Evolutionary conservation across 1,139 yeast species (phyloP), one percentile per base, ranked within the genome.

Genomic region (Yamadazyma sp.): DNA sequence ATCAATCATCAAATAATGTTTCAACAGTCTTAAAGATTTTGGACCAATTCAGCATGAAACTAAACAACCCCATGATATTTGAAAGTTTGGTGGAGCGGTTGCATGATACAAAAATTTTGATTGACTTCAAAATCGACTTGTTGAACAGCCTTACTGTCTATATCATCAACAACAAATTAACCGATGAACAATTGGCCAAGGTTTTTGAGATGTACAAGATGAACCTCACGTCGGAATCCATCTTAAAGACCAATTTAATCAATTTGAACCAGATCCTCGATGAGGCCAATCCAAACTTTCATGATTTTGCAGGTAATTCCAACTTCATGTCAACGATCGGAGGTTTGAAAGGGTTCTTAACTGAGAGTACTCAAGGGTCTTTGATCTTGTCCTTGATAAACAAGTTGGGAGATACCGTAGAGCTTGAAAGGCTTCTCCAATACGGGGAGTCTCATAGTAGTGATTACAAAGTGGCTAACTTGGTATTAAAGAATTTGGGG

Each of bases 31-130:
- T 23, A 35, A 50, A 34, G 38, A 39, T 45, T n/a, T 41, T 17
- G 42, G 66, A 41, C 52, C 62, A 37, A 16, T 41, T 11, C 36
- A 60, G n/a, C 53, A 55, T 37, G 28, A 49, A 29, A 45, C 24
- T 36, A 28, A 15, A n/a, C n/a, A n/a, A n/a, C 2, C 16, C n/a
- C 2, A 34, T 36, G 12, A 43, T 49, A 6, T 46, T 48, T 22
- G 36, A 37, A 5, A 17, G 45, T 7, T 17, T 49, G n/a, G 31
- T 43, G n/a, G 26, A 7, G n/a, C 47, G 48, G 17, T 32, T 50
- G 17, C 29, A 36, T 5, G 53, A 50, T 34, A 2, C 42, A 0
- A 47, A 47, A 25, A 22, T 49, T 11, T 32, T 45, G 30, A 41
- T 48, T n/a, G 54, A 50, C 10, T 36, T 50, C 20, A 47, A 45